Base-by-base conservation (phyloP, 2,329 filamentous ascomycete species). In the Scedosporium dehoogii region DNA sequence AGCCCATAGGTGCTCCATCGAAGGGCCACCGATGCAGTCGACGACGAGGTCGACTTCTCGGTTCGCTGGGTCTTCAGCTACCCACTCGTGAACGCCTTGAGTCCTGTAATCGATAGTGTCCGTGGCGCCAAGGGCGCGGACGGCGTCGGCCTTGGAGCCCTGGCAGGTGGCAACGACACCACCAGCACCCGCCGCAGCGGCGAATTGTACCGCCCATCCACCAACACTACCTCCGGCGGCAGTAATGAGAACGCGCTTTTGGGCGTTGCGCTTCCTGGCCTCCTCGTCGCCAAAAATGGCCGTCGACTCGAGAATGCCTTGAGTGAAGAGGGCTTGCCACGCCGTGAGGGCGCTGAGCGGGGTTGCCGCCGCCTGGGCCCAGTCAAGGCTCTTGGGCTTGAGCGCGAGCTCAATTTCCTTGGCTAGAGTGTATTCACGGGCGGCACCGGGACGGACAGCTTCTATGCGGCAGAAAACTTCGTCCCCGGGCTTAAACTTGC, bases 271-370 rank as follows among this genome's bases (percentile, higher is more conserved):
- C 12, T 64, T 65, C 5, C 64, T 59, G 0, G 73, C 72, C 1
- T 61, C 66, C 4, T 61, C 57, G 51, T 72, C 70, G 18, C 71
- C 72, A 6, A 65, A 64, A 4, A 75, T 44, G 1, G 65, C 73
- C 3, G 38, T 62, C 12, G 63, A 64, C 29, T 75, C 69, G 14
- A 76, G 65, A 3, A 58, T 64, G 1, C 73, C 72, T n/a, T 75
- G 71, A 4, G 67, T 60, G 63, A 78, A 79, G 21, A 77, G 63
- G 6, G 68, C 70, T 68, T 78, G 76, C 63, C 70, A 75, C 3
- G 75, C 76, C 0, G 76, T 78, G 27, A 77, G 65, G 14, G 76
- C 74, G 62, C 72, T 74, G 21, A 78, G 67, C 2, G 76, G 76
- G 29, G 72, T 69, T 3, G 74, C 72, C 1, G 75, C 73, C 0